Percentiles rank a stretch among this genome's conserved stretches.
These are phyloP conservation scores for Hansenula lynferdii DNA, from an alignment of 1,139 yeast species.

Conservation along the genomic window DNA sequence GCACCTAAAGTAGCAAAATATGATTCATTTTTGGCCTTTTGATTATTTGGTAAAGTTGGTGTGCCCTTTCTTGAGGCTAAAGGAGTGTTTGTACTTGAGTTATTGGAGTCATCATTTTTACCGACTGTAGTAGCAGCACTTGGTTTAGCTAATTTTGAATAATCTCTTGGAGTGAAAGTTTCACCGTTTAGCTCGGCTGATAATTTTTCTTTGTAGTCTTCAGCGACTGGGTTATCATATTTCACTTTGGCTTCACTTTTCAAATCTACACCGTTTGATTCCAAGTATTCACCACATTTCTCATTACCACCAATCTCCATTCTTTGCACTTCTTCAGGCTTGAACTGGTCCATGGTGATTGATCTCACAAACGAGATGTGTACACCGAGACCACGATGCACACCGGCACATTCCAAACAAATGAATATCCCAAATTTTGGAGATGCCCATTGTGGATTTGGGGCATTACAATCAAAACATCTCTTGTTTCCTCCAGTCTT, in stretches of 20 bases:
- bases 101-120: slow-evolving; percentile 4
- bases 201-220: slow-evolving; percentile 82
- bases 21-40: slow-evolving; percentile 65
- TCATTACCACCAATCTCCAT: slow-evolving; percentile 97
- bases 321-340: slow-evolving; percentile 79
- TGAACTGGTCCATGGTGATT: slow-evolving; percentile 96
- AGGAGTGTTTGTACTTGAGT: slow-evolving; percentile 28
- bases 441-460: slow-evolving; percentile 99
- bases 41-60: slow-evolving; percentile 30
- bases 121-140: slow-evolving; percentile 4
- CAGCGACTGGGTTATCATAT: slow-evolving; percentile 89
- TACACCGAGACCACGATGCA: slow-evolving; percentile 94
- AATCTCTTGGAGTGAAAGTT: slow-evolving; percentile 65
- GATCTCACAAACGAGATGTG: slow-evolving; percentile 96
- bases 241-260: slow-evolving; percentile 63
- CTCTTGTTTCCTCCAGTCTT: slow-evolving; percentile 78
- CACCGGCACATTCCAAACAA: slow-evolving; percentile 96
- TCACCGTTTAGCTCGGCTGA: slow-evolving; percentile 72
- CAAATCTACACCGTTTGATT: slow-evolving; percentile 67
- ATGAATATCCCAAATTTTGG: slow-evolving; percentile 96
- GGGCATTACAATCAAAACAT: slow-evolving; percentile 93
- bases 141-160: slow-evolving; percentile 32
- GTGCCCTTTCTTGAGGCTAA: slow-evolving; percentile 40
- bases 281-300: slow-evolving; percentile 63
- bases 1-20: slow-evolving; percentile 80